Evolutionary conservation across 1,284 basidiomycete genomes (phyloP).

Genomic region (Fomitopsis pinicola): DNA sequence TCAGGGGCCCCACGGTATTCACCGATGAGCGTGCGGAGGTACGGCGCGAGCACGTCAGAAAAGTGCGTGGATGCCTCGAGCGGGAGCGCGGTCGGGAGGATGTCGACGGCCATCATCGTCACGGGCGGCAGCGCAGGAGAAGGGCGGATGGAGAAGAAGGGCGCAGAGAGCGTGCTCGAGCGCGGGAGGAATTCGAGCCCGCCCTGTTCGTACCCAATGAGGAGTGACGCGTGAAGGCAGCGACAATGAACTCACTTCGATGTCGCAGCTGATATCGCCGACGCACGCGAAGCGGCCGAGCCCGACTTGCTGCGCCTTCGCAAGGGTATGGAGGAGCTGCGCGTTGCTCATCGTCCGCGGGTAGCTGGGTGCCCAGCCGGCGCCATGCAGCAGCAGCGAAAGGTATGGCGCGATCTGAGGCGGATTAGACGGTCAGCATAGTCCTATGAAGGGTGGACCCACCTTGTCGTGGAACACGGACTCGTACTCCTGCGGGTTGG

Average conservation of each 20-base stretch:
- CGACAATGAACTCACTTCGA: constrained; percentile 45
- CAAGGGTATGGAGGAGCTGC: constrained; percentile 53
- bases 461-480: constrained; percentile 73
- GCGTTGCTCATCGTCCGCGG: constrained; percentile 75
- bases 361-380: constrained; percentile 75
- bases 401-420: constrained; percentile 77
- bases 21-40: constrained; percentile 56
- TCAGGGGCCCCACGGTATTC: constrained; percentile 27
- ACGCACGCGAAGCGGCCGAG: constrained; percentile 62
- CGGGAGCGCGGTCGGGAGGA: constrained; percentile 81
- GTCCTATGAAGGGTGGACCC: constrained; percentile 2
- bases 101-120: constrained; percentile 85
- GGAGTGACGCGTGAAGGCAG: background rate
- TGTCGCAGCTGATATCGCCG: constrained; percentile 85
- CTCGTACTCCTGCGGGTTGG: constrained; percentile 57
- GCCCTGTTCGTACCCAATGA: constrained; percentile 41
- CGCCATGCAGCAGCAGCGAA: constrained; percentile 81
- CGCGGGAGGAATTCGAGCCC: constrained; percentile 79
- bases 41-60: constrained; percentile 61
- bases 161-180: constrained; percentile 73
- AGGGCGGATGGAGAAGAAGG: constrained; percentile 61
- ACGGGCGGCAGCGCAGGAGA: constrained; percentile 48
- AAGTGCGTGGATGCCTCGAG: constrained; percentile 79
- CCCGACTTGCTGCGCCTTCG: constrained; percentile 44
- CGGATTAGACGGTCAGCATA: background rate